Evolutionary conservation across 2,329 filamentous ascomycete species (phyloP).

Genomic region (Aspergillus ruber): DNA sequence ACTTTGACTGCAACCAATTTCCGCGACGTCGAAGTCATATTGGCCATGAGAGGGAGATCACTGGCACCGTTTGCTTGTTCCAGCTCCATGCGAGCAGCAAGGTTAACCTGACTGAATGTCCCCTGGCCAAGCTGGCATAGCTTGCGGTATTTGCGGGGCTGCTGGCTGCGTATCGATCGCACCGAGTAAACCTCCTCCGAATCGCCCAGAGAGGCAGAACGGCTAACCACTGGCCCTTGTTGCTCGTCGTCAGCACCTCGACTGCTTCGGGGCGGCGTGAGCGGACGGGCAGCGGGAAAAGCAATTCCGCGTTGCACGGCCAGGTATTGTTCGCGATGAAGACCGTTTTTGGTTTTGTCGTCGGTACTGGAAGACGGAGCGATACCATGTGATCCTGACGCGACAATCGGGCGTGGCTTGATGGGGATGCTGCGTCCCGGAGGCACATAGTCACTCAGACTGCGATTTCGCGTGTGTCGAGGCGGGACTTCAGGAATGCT

Average conservation of each 20-base stretch:
- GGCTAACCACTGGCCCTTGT: slow-evolving; percentile 30
- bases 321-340: slow-evolving; percentile 74
- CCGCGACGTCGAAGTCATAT: slow-evolving; percentile 47
- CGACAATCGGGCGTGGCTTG: slow-evolving; percentile 63
- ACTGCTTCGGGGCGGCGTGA: slow-evolving; percentile 77
- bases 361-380: slow-evolving; percentile 45
- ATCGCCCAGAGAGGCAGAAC: slow-evolving; percentile 11
- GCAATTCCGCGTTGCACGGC: slow-evolving; percentile 71
- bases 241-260: slow-evolving; percentile 49
- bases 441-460: slow-evolving; percentile 80
- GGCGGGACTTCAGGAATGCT: slow-evolving; percentile 19
- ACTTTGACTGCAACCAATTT: slow-evolving; percentile 91
- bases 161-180: slow-evolving; percentile 58
- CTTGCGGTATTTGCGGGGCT: slow-evolving; percentile 70
- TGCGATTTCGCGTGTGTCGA: slow-evolving; percentile 65
- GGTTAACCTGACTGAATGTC: slow-evolving; percentile 89
- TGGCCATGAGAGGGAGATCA: slow-evolving; percentile 7
- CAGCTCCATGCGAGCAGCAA: slow-evolving; percentile 72
- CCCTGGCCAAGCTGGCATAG: slow-evolving; percentile 80
- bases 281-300: slow-evolving; percentile 53
- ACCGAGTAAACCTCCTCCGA: slow-evolving; percentile 63
- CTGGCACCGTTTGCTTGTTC: slow-evolving; percentile 30
- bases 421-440: slow-evolving; percentile 59
- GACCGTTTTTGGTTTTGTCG: slow-evolving; percentile 28
- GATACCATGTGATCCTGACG: slow-evolving; percentile 54